phyloP scores from a whole-genome alignment of 352 stramenopile genomes.

The Phytophthora sp. region DNA sequence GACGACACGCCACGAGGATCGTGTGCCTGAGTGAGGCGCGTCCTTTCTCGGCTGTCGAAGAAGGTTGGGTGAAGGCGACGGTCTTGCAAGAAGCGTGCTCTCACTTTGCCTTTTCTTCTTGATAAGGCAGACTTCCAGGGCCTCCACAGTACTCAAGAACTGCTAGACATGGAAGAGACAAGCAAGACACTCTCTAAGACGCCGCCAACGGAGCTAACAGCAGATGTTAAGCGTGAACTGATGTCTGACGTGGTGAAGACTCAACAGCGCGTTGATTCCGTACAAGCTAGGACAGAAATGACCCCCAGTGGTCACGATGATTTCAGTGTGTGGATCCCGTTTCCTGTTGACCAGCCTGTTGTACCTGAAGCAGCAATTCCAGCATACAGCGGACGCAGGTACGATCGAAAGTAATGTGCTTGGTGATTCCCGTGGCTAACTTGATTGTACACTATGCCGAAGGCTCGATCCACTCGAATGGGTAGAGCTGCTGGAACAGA shows the following conservation, averaged over 20 bases:
- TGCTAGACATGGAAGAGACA: conserved; percentile 25
- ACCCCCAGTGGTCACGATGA: conserved; percentile 27
- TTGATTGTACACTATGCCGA: not conserved
- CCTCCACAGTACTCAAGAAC: too few relatives aligned
- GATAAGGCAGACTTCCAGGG: conserved; percentile 32
- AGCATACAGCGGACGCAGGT: conserved; percentile 29
- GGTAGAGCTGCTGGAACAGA: conserved; percentile 57
- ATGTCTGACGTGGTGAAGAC: conserved; percentile 7
- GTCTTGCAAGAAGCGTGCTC: conserved; percentile 11
- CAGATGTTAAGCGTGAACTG: conserved; percentile 7
- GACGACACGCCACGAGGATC: conserved; percentile 8
- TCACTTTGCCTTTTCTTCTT: conserved; percentile 35
- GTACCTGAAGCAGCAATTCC: conserved; percentile 12
- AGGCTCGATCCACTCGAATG: conserved; percentile 50
- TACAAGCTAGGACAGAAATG: conserved; percentile 28
- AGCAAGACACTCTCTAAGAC: not conserved
- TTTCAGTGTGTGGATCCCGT: conserved; percentile 22
- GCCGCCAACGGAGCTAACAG: not conserved
- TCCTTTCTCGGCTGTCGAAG: conserved; percentile 33
- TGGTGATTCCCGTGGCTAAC: not conserved
- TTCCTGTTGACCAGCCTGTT: conserved; percentile 15
- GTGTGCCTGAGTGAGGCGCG: conserved; percentile 3
- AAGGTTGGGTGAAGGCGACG: conserved; percentile 22
- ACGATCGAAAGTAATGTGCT: not conserved
- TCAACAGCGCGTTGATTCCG: conserved; percentile 10